Percentiles rank a stretch among this genome's conserved stretches.
These are phyloP conservation scores for Dalechampia spathulata DNA, from an alignment of 441 rosid genomes.

Conservation along the genomic window DNA sequence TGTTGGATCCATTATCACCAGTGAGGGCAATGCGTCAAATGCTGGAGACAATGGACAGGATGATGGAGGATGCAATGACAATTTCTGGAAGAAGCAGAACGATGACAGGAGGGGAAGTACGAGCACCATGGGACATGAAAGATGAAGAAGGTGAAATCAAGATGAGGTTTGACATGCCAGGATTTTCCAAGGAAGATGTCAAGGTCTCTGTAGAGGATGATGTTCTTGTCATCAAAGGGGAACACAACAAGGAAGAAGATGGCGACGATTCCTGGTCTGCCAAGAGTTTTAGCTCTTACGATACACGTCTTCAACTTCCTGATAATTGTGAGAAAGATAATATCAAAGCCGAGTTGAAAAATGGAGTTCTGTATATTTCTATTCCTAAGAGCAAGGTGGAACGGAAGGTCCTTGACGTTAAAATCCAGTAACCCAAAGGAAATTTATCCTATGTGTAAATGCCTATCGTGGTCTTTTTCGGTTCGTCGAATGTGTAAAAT, in stretches of 20 bases:
- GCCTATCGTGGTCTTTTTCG: too few relatives aligned
- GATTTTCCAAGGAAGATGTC: constrained; percentile 66
- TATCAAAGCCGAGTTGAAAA: constrained; percentile 66
- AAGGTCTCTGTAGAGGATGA: constrained; percentile 61
- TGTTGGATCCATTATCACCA: constrained; percentile 59
- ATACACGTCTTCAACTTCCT: constrained; percentile 58
- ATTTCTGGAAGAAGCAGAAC: constrained; percentile 28
- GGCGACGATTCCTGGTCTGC: constrained; percentile 42
- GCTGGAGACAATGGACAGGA: constrained; percentile 68
- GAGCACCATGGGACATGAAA: constrained; percentile 74
- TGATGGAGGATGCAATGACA: constrained; percentile 48
- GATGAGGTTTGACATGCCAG: constrained; percentile 89
- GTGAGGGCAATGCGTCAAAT: constrained; percentile 77
- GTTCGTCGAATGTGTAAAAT: too few relatives aligned
- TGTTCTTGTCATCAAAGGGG: constrained; percentile 53
- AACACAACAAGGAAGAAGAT: constrained; percentile 44
- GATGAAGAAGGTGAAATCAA: constrained; percentile 67
- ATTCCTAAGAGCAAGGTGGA: constrained; percentile 64
- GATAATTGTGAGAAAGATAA: constrained; percentile 54
- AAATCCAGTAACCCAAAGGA: constrained; percentile 42
- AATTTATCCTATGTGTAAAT: too few relatives aligned
- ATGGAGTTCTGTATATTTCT: constrained; percentile 59
- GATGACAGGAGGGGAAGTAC: constrained; percentile 25
- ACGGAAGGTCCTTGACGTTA: constrained; percentile 52
- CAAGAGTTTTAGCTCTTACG: constrained; percentile 43